phyloP scores from a whole-genome alignment of 2,329 filamentous ascomycete genomes.

The Phyllosticta ampelicida region DNA sequence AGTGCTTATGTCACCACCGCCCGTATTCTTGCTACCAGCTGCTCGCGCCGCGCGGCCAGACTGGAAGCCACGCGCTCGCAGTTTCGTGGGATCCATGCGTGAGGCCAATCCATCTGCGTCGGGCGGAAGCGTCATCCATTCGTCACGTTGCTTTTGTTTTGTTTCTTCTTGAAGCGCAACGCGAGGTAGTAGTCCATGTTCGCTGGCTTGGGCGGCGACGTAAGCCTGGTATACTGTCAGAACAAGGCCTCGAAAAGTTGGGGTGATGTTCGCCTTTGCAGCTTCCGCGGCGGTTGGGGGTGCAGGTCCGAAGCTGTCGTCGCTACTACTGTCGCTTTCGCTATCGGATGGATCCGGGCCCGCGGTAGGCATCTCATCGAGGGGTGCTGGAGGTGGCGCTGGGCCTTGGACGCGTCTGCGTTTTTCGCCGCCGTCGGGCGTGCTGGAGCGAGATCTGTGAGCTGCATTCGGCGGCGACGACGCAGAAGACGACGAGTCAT shows the following conservation, averaged over 20 bases:
- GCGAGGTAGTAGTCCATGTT: constrained; percentile 11
- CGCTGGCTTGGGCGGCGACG: neutral
- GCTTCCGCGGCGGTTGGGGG: constrained; percentile 21
- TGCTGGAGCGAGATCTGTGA: constrained; percentile 17
- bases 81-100: constrained; percentile 73
- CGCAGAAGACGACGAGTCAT: constrained; percentile 13
- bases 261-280: constrained; percentile 14
- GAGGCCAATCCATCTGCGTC: constrained; percentile 37
- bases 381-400: constrained; percentile 41
- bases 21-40: constrained; percentile 15
- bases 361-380: constrained; percentile 36
- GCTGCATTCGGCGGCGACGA: constrained; percentile 18
- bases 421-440: constrained; percentile 36
- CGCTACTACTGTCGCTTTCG: constrained; percentile 25
- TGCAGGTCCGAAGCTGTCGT: constrained; percentile 37
- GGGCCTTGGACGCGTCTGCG: constrained; percentile 45
- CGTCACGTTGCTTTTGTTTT: constrained; percentile 57
- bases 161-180: constrained; percentile 12
- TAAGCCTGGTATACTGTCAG: neutral
- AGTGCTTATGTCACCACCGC: constrained; percentile 45
- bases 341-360: constrained; percentile 20
- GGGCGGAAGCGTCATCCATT: constrained; percentile 46
- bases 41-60: constrained; percentile 50
- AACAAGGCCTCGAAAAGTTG: neutral
- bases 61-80: constrained; percentile 73